Evolutionary conservation across 352 stramenopile species (phyloP).

Genomic region (Phytophthora pluvialis): DNA sequence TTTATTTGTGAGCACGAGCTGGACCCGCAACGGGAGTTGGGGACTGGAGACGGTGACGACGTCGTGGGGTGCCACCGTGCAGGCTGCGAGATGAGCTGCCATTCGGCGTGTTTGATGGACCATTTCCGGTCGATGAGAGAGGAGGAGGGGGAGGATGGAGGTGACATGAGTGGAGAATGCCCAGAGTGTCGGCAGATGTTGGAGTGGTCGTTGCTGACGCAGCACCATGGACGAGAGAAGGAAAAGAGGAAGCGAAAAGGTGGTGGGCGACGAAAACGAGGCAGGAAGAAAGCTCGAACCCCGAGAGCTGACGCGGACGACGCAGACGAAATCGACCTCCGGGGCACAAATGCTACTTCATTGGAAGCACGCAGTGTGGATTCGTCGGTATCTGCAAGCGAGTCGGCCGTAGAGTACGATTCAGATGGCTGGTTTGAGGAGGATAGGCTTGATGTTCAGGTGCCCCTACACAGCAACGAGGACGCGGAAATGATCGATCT

Average conservation of each 20-base stretch:
- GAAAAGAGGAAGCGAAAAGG: constrained; percentile 12
- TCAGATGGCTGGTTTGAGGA: constrained; percentile 46
- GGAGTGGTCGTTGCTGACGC: constrained; percentile 50
- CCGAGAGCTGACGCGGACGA: background rate
- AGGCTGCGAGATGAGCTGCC: constrained; percentile 49
- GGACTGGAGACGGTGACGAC: constrained; percentile 5
- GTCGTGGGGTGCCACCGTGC: constrained; percentile 52
- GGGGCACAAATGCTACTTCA: no score
- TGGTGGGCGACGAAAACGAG: background rate
- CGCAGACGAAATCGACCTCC: background rate
- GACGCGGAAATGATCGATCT: constrained; percentile 33
- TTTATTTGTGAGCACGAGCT: constrained; percentile 57
- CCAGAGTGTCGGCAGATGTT: constrained; percentile 50
- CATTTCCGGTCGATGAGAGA: constrained; percentile 53
- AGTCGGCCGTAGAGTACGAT: constrained; percentile 22
- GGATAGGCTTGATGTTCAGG: constrained; percentile 11
- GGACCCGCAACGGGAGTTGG: background rate
- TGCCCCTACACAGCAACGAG: background rate
- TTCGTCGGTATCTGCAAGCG: constrained; percentile 5
- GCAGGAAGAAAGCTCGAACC: constrained; percentile 11
- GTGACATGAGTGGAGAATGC: constrained; percentile 41
- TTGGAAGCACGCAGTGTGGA: constrained; percentile 4
- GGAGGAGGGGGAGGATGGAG: constrained; percentile 7
- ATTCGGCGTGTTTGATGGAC: constrained; percentile 56
- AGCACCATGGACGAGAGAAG: constrained; percentile 14